Evolutionary conservation across 768 basidiomycete genomes (phyloP).

Genomic region (Trametes sanguinea): DNA sequence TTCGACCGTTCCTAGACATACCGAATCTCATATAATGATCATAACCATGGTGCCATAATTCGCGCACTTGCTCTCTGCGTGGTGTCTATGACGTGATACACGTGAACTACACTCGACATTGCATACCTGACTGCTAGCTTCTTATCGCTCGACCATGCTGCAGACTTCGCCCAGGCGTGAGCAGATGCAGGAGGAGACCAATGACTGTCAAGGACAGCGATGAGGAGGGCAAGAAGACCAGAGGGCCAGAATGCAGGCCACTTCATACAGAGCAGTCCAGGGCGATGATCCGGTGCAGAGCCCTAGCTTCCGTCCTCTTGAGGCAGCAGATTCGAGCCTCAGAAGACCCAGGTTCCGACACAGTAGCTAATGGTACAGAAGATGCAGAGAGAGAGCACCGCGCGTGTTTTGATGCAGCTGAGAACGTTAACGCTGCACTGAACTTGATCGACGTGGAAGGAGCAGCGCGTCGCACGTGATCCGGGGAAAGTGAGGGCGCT

Average conservation of each 20-base stretch:
- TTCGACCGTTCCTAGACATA: constrained; percentile 31
- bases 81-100: not conserved
- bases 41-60: constrained; percentile 91
- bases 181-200: constrained; percentile 22
- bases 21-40: constrained; percentile 86
- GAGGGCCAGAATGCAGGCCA: constrained; percentile 32
- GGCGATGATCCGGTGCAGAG: not conserved
- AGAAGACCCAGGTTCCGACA: not conserved
- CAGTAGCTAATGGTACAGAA: not conserved
- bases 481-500: not conserved
- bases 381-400: not conserved
- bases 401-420: not conserved
- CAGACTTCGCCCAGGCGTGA: constrained; percentile 19
- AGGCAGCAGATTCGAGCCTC: not conserved
- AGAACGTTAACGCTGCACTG: not conserved
- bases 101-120: no score
- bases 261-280: constrained; percentile 28
- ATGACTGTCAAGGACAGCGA: constrained; percentile 30
- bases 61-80: constrained; percentile 65
- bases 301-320: not conserved
- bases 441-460: constrained; percentile 11
- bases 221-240: constrained; percentile 31
- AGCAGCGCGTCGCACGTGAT: not conserved
- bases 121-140: constrained; percentile 32
- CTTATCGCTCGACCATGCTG: constrained; percentile 29